Evolutionary conservation across 73 alveolate species (phyloP), one percentile per base, ranked within the genome.

Genomic region (Tetrahymena borealis): DNA sequence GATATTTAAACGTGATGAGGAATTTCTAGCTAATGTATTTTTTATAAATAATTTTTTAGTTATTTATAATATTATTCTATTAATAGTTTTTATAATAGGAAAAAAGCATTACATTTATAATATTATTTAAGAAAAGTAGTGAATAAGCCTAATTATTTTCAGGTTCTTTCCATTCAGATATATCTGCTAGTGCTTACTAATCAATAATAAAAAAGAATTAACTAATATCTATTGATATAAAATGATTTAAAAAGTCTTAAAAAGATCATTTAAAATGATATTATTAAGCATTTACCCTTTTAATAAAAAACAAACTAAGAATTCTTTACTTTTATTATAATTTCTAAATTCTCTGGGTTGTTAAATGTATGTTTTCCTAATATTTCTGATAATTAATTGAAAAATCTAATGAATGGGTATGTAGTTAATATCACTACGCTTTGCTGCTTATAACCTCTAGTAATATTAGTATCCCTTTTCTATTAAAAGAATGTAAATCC

Each of bases 381-480:
- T 4, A 39, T 32, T 39, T 93, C 95, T 33, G 91, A 39, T 32
- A 93, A 28, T 38, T 42, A 79, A 90, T 93, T 79, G 41, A 79
- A 93, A 78, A 93, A 93, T 38, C 40, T 79, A 31, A 93, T 90
- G 32, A 93, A 90, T 38, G 95, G 95, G 38, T 79, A 40, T 11
- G 18, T 85, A n/a, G 93, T 85, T 15, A 93, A 78, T 39, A 93
- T 93, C 24, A 93, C 93, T 32, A 93, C 78, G 10, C 93, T 79
- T 93, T 93, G 40, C 37, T 85, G 91, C 36, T 91, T 93, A 40
- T 85, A 93, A 20, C 95, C 95, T 93, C 95, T 93, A 32, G 93
- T 90, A 93, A 79, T 93, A 40, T 40, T 93, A 32, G 28, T 92
- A 93, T 93, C 95, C 35, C 43, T 93, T 32, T 91, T 93, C 78